Conservation (phyloP, 1,284 basidiomycete species). For the Coniferiporia sulphurascens region DNA sequence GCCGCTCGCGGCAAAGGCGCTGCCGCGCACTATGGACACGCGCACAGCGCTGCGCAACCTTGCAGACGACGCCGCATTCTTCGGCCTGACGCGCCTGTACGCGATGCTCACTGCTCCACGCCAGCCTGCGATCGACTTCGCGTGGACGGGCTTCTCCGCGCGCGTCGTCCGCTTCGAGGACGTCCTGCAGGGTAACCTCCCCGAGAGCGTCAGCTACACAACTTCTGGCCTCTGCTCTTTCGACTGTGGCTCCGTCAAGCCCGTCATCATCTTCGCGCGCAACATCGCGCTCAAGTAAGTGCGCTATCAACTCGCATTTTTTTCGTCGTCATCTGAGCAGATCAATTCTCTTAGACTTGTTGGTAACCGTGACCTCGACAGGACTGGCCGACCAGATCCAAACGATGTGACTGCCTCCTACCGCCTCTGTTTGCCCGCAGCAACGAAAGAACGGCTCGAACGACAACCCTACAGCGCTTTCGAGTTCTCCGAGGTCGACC, state of each 20-base stretch:
- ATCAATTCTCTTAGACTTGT: conserved; percentile 5
- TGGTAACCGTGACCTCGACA: conserved; percentile 16
- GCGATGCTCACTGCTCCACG: conserved; percentile 15
- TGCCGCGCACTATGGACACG: conserved; percentile 18
- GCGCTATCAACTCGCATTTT: not conserved
- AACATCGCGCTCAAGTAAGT: conserved; percentile 19
- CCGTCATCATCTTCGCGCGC: conserved; percentile 18
- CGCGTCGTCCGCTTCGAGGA: conserved; percentile 19
- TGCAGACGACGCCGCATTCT: conserved; percentile 20
- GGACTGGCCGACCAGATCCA: conserved; percentile 12
- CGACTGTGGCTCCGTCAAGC: conserved; percentile 15
- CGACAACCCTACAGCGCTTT: conserved; percentile 18
- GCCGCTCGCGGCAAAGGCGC: conserved; percentile 15
- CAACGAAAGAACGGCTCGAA: conserved; percentile 14
- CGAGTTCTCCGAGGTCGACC: conserved; percentile 14
- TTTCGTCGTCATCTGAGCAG: not conserved
- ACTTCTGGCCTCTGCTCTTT: conserved; percentile 19
- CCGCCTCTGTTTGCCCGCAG: conserved; percentile 7
- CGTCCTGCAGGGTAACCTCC: conserved; percentile 18
- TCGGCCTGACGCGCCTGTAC: conserved; percentile 16
- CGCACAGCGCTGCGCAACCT: conserved; percentile 16
- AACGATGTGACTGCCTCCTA: conserved; percentile 13
- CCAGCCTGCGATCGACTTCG: conserved; percentile 16
- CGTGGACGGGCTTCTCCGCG: conserved; percentile 19
- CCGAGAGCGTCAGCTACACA: conserved; percentile 19